Conservation (phyloP, 495 filamentous ascomycete genomes). For the Penicillium chermesinum region DNA sequence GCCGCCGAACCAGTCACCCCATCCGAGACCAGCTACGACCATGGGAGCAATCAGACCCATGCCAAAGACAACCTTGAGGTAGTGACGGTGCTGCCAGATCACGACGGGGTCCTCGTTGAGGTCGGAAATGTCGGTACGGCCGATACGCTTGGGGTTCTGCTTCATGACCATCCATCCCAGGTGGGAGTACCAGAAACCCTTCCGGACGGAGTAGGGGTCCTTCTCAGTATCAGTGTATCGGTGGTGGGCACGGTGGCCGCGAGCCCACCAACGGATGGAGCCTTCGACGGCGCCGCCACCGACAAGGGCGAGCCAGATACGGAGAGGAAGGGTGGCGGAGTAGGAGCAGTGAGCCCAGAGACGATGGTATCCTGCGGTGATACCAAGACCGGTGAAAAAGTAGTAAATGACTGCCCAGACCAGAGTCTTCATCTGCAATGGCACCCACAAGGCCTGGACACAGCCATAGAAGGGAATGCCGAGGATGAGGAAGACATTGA, state of each 20-base stretch:
- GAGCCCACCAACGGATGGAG: constrained; percentile 95
- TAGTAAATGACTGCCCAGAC: constrained; percentile 84
- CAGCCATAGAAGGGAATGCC: constrained; percentile 73
- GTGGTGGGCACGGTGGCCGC: constrained; percentile 95
- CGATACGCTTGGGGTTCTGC: constrained; percentile 89
- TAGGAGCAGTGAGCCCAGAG: constrained; percentile 95
- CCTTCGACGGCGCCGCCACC: constrained; percentile 96
- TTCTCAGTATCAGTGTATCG: constrained; percentile 99
- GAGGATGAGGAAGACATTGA: constrained; percentile 83
- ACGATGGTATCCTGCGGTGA: constrained; percentile 85
- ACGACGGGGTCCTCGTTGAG: constrained; percentile 94
- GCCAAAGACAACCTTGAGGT: constrained; percentile 78
- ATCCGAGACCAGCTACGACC: constrained; percentile 77
- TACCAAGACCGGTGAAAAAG: constrained; percentile 84
- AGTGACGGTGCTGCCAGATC: constrained; percentile 91
- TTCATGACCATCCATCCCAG: constrained; percentile 93
- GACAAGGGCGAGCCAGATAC: constrained; percentile 86
- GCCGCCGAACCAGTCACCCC: constrained; percentile 86
- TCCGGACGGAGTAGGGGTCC: constrained; percentile 97
- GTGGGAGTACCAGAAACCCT: constrained; percentile 95
- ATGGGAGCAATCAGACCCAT: constrained; percentile 87
- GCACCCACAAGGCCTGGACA: constrained; percentile 76
- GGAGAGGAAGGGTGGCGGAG: constrained; percentile 80
- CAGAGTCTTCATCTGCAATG: constrained; percentile 68
- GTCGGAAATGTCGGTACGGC: constrained; percentile 94